Base-by-base conservation (phyloP, 2,329 filamentous ascomycete genomes). In the Arthrobotrys sphaeroides region DNA sequence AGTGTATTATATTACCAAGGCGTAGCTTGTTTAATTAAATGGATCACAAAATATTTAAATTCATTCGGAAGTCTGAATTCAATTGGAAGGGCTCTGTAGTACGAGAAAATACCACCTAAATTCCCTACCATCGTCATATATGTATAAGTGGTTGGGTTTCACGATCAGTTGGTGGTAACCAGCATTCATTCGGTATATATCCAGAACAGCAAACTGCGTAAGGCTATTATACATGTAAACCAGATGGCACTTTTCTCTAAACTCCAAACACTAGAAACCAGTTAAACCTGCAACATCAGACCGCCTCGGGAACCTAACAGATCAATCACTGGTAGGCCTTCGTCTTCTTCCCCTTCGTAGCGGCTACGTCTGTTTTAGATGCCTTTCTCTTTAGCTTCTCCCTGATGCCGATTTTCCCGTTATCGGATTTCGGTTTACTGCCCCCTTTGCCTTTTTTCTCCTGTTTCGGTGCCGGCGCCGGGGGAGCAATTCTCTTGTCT, bases 241-340 rank as follows among this genome's bases (percentile, higher is more conserved):
- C 42, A 57, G 28, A 73, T 45, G 55, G 36, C 49, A 74, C 70
- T 74, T 74, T 74, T 74, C 62, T 74, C 70, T 74, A 68, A 68
- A 68, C 62, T 62, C 62, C 70, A 57, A 51, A 38, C 31, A 62
- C 16, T 40, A 55, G 16, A 57, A 74, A 28, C 62, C 55, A 42
- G 28, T 47, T 22, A 69, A 49, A 67, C 43, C n/a, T 42, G 43
- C 31, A 62, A 55, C n/a, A 62, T 67, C 43, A 31, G 31, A 18
- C 13, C 18, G 22, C 12, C 10, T 45, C 40, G 31, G 20, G 13
- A 53, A 40, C 40, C 61, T 42, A 60, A 24, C n/a, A 28, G 3
- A 20, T 20, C 10, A 18, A 12, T 28, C 36, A 74, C 36, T 64
- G 42, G 36, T 74, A 74, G 16, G 70, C 70, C 43, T 74, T 74